Evolutionary conservation across 2,329 filamentous ascomycete species (phyloP).

Genomic region (Aspergillus sp.): DNA sequence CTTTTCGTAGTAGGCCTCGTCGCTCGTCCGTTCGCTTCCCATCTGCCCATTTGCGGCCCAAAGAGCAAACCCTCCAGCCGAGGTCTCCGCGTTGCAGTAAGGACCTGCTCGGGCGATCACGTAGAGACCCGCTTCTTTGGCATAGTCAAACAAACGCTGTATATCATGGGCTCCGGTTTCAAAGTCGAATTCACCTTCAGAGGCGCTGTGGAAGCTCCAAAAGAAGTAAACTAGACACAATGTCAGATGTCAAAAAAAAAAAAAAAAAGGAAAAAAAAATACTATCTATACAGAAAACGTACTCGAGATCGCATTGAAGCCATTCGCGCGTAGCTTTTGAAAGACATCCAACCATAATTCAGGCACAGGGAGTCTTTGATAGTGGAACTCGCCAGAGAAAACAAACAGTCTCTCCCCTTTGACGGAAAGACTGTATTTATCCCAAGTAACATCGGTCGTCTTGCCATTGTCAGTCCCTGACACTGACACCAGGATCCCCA

Average conservation of each 20-base stretch:
- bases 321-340: slow-evolving; percentile 50
- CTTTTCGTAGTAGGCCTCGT: slow-evolving; percentile 39
- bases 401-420: slow-evolving; percentile 47
- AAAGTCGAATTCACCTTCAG: slow-evolving; percentile 41
- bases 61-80: slow-evolving; percentile 42
- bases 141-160: slow-evolving; percentile 47
- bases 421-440: slow-evolving; percentile 47
- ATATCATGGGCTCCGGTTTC: slow-evolving; percentile 48
- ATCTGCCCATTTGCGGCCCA: slow-evolving; percentile 46
- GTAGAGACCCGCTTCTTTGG: slow-evolving; percentile 49
- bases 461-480: slow-evolving; percentile 37
- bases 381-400: slow-evolving; percentile 51
- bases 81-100: slow-evolving; percentile 50
- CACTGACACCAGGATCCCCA: slow-evolving; percentile 8
- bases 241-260: background rate
- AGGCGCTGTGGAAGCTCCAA: slow-evolving; percentile 26
- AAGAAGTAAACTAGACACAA: slow-evolving; percentile 22
- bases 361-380: slow-evolving; percentile 49
- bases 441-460: slow-evolving; percentile 47
- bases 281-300: slow-evolving; percentile 3
- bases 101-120: slow-evolving; percentile 49
- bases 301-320: slow-evolving; percentile 48
- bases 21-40: slow-evolving; percentile 40
- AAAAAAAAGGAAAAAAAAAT: too few species aligned
- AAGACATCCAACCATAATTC: slow-evolving; percentile 53